Base-by-base conservation (phyloP, 75 land plant species). In the Ceratopteris richardii region DNA sequence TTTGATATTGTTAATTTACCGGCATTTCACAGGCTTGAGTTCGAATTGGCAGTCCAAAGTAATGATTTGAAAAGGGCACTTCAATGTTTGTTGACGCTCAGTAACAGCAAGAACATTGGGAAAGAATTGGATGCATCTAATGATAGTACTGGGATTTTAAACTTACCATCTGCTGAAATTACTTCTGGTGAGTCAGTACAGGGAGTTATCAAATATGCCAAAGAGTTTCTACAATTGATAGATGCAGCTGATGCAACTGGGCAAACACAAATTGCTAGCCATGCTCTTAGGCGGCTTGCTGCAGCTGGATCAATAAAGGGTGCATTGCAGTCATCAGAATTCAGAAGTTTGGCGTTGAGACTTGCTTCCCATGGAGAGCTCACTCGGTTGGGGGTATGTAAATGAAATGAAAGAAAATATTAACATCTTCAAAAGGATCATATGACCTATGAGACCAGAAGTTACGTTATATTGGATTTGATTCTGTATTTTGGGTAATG, bases 191-290 rank as follows among this genome's bases (percentile, higher is more conserved):
- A 95, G 60, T 83, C 84, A 61, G 84, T 90, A 13, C 80, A 89
- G 65, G 99, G 99, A 57, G 80, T 95, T 61, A 97, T 83, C 17
- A 95, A 95, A 65, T 95, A 72, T 76, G 87, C 90, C 17, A 79
- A 82, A 48, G 99, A 90, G 60, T 95, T 95, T 78, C 36, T 95
- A 61, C 76, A 95, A 31, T 77, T 95, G 31, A 88, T 90, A 53
- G 99, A 95, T 81, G 98, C 99, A 64, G 99, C 99, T 37, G 99
- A 95, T 78, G 99, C 99, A 51, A 90, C 99, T 62, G 99, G 67
- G 31, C 99, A 95, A 56, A 56, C 77, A 61, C 90, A 95, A 31
- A 90, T 95, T 64, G 90, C 99, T 64, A 72, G 80, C 7, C 88
- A 86, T 53, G 96, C 85, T 66, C 79, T 90, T n/a, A 90, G 77